Percentiles rank a stretch among this genome's conserved stretches.
Conservation (phyloP, 441 rosid species). For the Corymbia calophylla region DNA sequence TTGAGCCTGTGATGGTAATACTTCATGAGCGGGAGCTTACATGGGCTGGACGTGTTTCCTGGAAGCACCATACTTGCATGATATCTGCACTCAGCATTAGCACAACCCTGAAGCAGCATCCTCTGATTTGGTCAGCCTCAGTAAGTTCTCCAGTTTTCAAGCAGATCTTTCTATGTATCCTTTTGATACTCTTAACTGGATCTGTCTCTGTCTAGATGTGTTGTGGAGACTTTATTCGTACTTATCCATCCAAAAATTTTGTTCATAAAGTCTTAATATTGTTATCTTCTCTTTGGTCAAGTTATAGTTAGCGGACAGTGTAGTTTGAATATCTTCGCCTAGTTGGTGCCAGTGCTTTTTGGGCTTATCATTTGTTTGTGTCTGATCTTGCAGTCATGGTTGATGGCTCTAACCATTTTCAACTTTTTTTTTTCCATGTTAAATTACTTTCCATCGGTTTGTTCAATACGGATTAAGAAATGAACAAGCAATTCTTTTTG, state of each 20-base stretch:
- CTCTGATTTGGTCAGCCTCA: constrained; percentile 91
- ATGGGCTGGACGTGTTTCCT: constrained; percentile 93
- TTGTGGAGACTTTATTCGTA: not conserved
- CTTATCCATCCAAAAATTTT: not conserved
- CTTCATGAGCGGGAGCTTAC: constrained; percentile 97
- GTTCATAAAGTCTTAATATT: not conserved
- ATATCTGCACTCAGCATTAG: constrained; percentile 97
- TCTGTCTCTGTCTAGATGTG: not conserved
- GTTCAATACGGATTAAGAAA: not conserved
- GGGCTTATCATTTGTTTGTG: not conserved
- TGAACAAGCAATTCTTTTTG: not conserved
- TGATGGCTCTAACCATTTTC: not conserved
- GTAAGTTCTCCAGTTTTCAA: constrained; percentile 40
- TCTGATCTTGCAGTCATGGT: not conserved
- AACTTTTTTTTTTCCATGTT: not conserved
- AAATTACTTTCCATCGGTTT: not conserved
- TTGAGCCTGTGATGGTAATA: constrained; percentile 96
- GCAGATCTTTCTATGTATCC: not conserved
- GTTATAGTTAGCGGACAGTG: not conserved
- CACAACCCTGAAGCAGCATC: constrained; percentile 90
- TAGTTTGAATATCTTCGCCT: not conserved
- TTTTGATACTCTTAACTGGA: not conserved
- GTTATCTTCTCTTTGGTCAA: not conserved
- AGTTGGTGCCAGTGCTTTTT: not conserved
- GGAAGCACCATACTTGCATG: constrained; percentile 97